Conservation (phyloP, 345 rosid genomes). For the Corchorus capsularis region DNA sequence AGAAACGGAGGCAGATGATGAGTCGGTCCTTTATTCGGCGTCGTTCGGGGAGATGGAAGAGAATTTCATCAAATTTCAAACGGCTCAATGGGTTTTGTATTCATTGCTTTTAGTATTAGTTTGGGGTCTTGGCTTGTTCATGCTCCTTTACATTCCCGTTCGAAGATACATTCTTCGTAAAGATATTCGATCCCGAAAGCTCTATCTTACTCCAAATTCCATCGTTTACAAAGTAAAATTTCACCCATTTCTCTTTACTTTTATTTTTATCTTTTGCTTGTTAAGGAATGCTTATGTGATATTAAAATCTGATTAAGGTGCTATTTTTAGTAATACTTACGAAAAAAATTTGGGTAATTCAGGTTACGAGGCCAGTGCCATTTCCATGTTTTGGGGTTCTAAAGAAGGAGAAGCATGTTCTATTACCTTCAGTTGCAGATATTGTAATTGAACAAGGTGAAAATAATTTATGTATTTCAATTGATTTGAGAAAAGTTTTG, state of each 20-base stretch:
- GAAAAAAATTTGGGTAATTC: constrained; percentile 1
- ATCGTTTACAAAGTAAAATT: constrained; percentile 60
- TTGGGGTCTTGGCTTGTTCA: constrained; percentile 70
- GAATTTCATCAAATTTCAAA: constrained; percentile 50
- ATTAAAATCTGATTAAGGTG: background rate
- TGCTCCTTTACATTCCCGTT: constrained; percentile 62
- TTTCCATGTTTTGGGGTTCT: constrained; percentile 72
- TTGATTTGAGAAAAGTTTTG: background rate
- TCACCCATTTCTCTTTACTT: background rate
- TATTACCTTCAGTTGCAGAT: constrained; percentile 64
- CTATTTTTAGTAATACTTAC: background rate
- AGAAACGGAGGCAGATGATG: constrained; percentile 35
- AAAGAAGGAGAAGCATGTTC: constrained; percentile 68
- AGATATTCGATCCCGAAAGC: constrained; percentile 64
- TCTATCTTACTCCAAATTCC: constrained; percentile 61
- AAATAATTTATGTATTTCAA: background rate
- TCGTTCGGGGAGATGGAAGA: constrained; percentile 61
- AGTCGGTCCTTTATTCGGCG: constrained; percentile 50
- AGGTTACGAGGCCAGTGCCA: constrained; percentile 62
- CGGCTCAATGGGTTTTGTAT: constrained; percentile 58
- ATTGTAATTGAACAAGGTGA: constrained; percentile 69
- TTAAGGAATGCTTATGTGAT: background rate
- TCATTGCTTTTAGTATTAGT: constrained; percentile 59
- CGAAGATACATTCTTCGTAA: constrained; percentile 55
- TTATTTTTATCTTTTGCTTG: background rate